Evolutionary conservation across 371 early-diverging fungal species (phyloP), one percentile per base, ranked within the genome.

Genomic region (Mortierella sp.): DNA sequence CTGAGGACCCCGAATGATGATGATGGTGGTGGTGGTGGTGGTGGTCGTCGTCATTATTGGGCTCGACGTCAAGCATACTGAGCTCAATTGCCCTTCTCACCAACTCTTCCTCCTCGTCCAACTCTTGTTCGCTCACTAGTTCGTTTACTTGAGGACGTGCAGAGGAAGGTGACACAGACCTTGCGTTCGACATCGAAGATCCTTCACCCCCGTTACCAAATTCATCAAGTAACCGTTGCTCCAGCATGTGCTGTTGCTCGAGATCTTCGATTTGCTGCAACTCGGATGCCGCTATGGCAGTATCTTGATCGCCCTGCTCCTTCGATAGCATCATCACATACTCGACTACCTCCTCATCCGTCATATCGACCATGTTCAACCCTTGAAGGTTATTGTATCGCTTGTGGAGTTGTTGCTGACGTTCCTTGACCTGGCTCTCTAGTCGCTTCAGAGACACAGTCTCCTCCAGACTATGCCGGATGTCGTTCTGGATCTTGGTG

Each of bases 291-390:
- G 70, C 46, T 35, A 77, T 80, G 1, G 38, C 71, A 6, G 77
- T 63, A 4, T 71, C 75, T 16, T 79, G 79, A 12, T 82, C 78
- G 14, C 73, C 77, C 8, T 82, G 79, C 16, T 86, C 82, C 55
- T 82, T 82, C 51, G 87, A 86, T 48, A 86, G 80, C 80, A 86
- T 77, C 87, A 80, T 82, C 43, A 82, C 87, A 77, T 86, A 86
- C 49, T 86, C 83, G 63, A 82, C 78, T 14, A 86, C 72, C 38
- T 86, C 87, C 29, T 86, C 83, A 41, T 86, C 87, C 16, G 87
- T 86, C 87, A 86, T 86, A 24, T 82, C 82, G 74, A 63, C 75
- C 80, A 80, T 80, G 71, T 82, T 86, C 83, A 80, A 73, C 75
- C 75, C 82, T 68, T 86, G 80, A 51, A 82, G 70, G 49, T 80